Base-by-base conservation (phyloP, 192 early-diverging fungal species). In the Backusella westeae region DNA sequence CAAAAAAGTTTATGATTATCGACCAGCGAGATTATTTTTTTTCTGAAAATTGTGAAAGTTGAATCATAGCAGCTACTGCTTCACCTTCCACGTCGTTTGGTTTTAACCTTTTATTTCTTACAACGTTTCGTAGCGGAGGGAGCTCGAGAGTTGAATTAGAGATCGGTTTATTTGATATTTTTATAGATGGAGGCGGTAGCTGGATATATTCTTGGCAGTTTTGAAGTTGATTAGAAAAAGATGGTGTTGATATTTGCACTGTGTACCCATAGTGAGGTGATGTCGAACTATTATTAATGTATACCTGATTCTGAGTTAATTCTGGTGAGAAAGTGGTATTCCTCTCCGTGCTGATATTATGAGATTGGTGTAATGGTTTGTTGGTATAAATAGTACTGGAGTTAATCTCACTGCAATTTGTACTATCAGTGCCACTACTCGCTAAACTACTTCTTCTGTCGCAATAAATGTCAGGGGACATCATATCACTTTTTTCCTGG, bases 51-150 rank as follows among this genome's bases (percentile, higher is more conserved):
- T 71, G 70, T 29, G 70, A 71, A 32, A 71, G 70, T 49, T 71
- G 70, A 39, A 71, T 71, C 70, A 71, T 71, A 9, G 70, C 70
- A 21, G 42, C 12, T 6, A 71, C 70, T 63, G 56, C 56, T 29
- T 41, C 70, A 19, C 17, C 70, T 49, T 71, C 70, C 12, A 32
- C 26, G 4, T 10, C 36, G 2, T 4, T 42, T 10, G 69, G n/a
- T 29, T 71, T 71, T 71, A 32, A 15, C 19, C 17, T 71, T 17
- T 49, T 49, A 32, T 26, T 17, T 49, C 3, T 23, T 17, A 34
- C 17, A 15, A 49, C 6, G 15, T 23, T 36, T 32, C 44, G 70
- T 23, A 71, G 21, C 0, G 70, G 70, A 9, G 70, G 70, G 32
- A 71, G 44, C 23, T 71, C 29, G 3, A 71, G 6, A 1, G 26